Evolutionary conservation across 768 basidiomycete species (phyloP), one percentile per base, ranked within the genome.

Genomic region (Cytidiella melzeri): DNA sequence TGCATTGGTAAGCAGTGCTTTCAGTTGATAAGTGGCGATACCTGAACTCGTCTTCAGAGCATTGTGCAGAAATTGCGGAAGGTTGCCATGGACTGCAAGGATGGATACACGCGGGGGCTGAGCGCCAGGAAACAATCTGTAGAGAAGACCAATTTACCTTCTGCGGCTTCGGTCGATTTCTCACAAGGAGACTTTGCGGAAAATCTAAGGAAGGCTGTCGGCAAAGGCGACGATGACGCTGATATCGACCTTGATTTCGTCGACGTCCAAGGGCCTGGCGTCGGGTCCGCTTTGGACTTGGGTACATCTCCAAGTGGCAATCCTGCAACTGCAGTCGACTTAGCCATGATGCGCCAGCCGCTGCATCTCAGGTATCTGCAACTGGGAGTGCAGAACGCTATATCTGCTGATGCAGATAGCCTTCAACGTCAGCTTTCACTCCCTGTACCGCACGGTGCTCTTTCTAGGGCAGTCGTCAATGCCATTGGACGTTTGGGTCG

Each of bases 11-110:
- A 67, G 84, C 72, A 36, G 23, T n/a, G n/a, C n/a, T n/a, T n/a
- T n/a, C n/a, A n/a, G n/a, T n/a, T n/a, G n/a, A n/a, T n/a, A n/a
- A n/a, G n/a, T n/a, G n/a, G n/a, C n/a, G n/a, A n/a, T n/a, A n/a
- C n/a, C n/a, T n/a, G n/a, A n/a, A n/a, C n/a, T n/a, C n/a, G n/a
- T n/a, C n/a, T n/a, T 38, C 54, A 92, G 88, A 83, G 77, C 57
- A 87, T 92, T 53, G 84, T 93, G 27, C 79, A 81, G 51, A 84
- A 86, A 57, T 69, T 95, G 51, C 83, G 86, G 66, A 92, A 90
- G 59, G 82, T 92, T 38, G 84, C 84, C 34, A 81, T 87, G 57
- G 85, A 89, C 47, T 88, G 88, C 63, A 90, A 84, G 66, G 76
- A 81, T 45, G 77, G 73, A 1, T 83, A 87, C 36, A 59, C 62